phyloP scores from a whole-genome alignment of 1,139 yeast species.

The Yamadazyma jaroonii region DNA sequence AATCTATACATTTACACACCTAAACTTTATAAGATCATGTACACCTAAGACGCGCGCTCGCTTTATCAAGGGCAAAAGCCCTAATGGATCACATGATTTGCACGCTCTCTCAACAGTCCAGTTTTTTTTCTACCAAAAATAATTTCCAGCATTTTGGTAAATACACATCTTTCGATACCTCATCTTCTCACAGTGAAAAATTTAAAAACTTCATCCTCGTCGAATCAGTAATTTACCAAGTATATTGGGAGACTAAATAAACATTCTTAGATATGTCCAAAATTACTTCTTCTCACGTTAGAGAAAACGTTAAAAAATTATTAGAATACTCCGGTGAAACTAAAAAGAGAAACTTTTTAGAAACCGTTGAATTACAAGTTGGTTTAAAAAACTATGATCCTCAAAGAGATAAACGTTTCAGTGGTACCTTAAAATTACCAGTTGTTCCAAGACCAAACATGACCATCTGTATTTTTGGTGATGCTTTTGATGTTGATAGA shows the following conservation, averaged over 20 bases:
- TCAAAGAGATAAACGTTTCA: constrained; percentile 99
- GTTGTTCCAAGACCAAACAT: constrained; percentile 99
- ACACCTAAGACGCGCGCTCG: background rate
- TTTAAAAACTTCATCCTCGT: constrained; percentile 36
- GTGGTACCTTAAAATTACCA: constrained; percentile 98
- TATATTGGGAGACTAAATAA: constrained; percentile 67
- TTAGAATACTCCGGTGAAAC: constrained; percentile 88
- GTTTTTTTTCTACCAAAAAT: too few species aligned
- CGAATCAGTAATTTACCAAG: constrained; percentile 51
- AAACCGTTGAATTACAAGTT: constrained; percentile 99
- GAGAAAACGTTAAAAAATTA: constrained; percentile 94
- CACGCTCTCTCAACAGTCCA: too few species aligned
- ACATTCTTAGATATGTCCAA: constrained; percentile 70
- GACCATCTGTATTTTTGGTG: constrained; percentile 99
- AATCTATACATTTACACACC: background rate
- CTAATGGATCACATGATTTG: background rate
- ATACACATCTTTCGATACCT: background rate
- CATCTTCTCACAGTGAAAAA: constrained; percentile 4
- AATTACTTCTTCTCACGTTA: constrained; percentile 88
- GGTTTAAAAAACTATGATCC: constrained; percentile 99
- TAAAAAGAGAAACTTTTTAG: constrained; percentile 99
- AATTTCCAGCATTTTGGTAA: background rate
- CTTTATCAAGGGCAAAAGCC: background rate
- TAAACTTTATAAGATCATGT: too few species aligned
- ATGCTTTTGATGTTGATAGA: constrained; percentile 99